phyloP scores from a whole-genome alignment of 208 protist genomes.

The Leishmania turanica region DNA sequence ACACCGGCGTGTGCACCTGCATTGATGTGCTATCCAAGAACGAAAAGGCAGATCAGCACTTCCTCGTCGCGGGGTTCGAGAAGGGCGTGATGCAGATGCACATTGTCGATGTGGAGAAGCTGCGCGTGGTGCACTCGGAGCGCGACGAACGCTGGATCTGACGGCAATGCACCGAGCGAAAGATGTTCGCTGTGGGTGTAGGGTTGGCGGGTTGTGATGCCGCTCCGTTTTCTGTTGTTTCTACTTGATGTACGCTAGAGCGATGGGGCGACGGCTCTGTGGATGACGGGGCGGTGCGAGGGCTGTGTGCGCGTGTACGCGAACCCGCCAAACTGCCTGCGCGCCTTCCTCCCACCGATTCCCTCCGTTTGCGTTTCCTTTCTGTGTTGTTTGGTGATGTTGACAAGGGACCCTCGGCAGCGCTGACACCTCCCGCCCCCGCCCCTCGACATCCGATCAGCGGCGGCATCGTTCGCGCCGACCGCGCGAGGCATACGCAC shows the following conservation, averaged over 20 bases:
- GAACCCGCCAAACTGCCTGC: not conserved
- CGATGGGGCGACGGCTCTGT: not conserved
- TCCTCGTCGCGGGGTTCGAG: slow-evolving; percentile 74
- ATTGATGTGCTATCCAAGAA: slow-evolving; percentile 60
- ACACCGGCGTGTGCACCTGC: slow-evolving; percentile 65
- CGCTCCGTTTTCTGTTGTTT: slow-evolving; percentile 3
- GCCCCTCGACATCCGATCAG: not conserved
- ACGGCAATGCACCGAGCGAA: not conserved
- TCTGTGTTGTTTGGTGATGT: not conserved
- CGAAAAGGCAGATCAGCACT: slow-evolving; percentile 45
- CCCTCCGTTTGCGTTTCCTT: too few species aligned
- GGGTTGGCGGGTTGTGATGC: not conserved
- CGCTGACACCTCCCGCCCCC: not conserved
- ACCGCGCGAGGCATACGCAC: not conserved
- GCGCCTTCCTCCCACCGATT: not conserved
- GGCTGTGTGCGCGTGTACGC: not conserved
- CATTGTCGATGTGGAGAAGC: slow-evolving; percentile 44
- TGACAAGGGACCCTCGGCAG: not conserved
- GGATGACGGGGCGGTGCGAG: not conserved
- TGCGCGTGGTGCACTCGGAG: slow-evolving; percentile 45
- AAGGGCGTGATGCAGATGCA: slow-evolving; percentile 80
- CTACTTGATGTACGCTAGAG: slow-evolving; percentile 5
- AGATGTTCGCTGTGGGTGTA: not conserved
- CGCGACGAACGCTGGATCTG: slow-evolving; percentile 74
- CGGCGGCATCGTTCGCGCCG: not conserved